phyloP scores from a whole-genome alignment of 495 filamentous ascomycete species.

The Aspergillus saccharolyticus region DNA sequence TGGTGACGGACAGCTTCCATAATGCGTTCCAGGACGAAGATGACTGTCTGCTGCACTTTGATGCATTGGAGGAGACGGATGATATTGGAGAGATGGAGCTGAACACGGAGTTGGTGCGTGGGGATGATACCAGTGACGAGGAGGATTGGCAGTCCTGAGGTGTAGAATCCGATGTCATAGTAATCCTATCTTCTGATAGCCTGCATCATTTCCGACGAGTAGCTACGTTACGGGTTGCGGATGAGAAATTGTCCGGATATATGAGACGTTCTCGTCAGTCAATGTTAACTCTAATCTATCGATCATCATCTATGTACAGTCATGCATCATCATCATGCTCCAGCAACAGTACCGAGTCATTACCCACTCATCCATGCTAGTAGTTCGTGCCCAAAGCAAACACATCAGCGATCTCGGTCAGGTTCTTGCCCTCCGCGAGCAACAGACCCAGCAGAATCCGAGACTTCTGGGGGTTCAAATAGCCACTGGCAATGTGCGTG shows the following conservation, averaged over 20 bases:
- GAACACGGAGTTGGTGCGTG: background rate
- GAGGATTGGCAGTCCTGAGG: background rate
- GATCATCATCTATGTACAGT: background rate
- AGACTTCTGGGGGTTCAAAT: constrained; percentile 28
- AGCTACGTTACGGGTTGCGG: too few species aligned
- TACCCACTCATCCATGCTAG: too few species aligned
- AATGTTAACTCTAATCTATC: background rate
- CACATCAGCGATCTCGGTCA: constrained; percentile 20
- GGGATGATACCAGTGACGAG: background rate
- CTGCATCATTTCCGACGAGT: too few species aligned
- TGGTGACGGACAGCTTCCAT: background rate
- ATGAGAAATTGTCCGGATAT: too few species aligned
- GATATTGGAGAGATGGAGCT: background rate
- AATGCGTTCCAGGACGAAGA: background rate
- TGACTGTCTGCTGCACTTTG: background rate
- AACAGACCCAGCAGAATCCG: constrained; percentile 27
- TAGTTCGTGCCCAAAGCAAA: constrained; percentile 15
- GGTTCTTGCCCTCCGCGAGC: constrained; percentile 21
- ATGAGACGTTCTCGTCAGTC: too few species aligned
- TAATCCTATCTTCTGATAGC: too few species aligned
- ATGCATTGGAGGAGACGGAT: background rate
- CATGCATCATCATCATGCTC: background rate
- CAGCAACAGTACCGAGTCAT: too few species aligned
- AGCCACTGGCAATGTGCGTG: constrained; percentile 29
- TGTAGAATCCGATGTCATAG: background rate